Evolutionary conservation across 495 filamentous ascomycete genomes (phyloP).

Genomic region (Penicillium steckii): DNA sequence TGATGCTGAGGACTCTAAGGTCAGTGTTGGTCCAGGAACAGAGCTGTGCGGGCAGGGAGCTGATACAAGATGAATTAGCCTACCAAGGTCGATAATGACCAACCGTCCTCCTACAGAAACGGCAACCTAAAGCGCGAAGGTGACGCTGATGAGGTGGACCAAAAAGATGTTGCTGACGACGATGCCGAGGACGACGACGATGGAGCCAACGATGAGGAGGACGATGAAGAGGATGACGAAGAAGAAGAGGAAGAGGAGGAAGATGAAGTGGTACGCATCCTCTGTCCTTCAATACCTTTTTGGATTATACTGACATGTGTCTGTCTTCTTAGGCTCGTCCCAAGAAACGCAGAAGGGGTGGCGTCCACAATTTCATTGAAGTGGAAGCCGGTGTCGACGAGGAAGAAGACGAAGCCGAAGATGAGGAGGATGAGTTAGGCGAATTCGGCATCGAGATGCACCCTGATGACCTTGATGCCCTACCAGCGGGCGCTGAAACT

Average conservation of each 20-base stretch:
- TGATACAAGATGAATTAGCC: conserved; percentile 22
- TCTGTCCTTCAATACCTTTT: conserved; percentile 10
- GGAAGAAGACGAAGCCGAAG: conserved; percentile 88
- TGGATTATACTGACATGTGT: conserved; percentile 8
- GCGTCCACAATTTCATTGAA: conserved; percentile 83
- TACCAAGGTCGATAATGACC: conserved; percentile 50
- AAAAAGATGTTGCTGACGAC: conserved; percentile 43
- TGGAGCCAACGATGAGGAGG: conserved; percentile 37
- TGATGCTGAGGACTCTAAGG: conserved; percentile 59
- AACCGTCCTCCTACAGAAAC: conserved; percentile 46
- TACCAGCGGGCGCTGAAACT: conserved; percentile 72
- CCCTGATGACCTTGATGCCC: conserved; percentile 81
- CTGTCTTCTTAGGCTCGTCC: conserved; percentile 59
- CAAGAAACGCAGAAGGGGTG: conserved; percentile 72
- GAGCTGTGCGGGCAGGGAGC: conserved; percentile 1
- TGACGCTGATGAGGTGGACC: conserved; percentile 51
- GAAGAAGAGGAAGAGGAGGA: conserved; percentile 44
- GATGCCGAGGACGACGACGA: conserved; percentile 54
- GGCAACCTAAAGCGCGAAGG: conserved; percentile 27
- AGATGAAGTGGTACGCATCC: conserved; percentile 22
- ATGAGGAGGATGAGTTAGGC: conserved; percentile 78
- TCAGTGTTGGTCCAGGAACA: conserved; percentile 24
- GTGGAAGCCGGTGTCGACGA: conserved; percentile 95
- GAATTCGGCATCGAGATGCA: conserved; percentile 89
- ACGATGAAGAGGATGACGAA: conserved; percentile 37